Conservation (phyloP, 108 stramenopile genomes). For the Nannochloropsis gaditana region DNA sequence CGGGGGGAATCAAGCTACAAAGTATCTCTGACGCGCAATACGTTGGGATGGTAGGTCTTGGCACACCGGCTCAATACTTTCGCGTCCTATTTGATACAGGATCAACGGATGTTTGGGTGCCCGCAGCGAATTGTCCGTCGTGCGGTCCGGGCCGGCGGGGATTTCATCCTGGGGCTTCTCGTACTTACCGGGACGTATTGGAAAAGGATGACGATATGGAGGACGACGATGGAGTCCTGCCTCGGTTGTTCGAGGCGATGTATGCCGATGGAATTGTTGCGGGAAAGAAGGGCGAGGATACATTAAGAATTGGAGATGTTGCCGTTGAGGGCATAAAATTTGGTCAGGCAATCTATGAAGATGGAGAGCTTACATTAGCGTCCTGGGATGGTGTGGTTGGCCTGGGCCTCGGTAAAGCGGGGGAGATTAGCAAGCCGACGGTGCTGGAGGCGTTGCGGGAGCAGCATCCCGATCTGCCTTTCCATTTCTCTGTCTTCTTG, state of each 20-base stretch:
- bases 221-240: not conserved
- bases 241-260: not conserved
- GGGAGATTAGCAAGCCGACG: conserved; percentile 41
- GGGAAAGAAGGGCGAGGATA: not conserved
- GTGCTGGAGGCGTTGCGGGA: conserved; percentile 37
- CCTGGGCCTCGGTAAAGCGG: conserved; percentile 36
- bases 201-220: not conserved
- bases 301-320: not conserved
- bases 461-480: conserved; percentile 45
- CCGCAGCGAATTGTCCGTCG: not conserved
- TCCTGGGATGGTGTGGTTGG: conserved; percentile 43
- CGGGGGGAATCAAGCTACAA: not conserved
- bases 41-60: not conserved
- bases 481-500: conserved; percentile 45
- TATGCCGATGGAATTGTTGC: not conserved
- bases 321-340: not conserved
- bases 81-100: not conserved
- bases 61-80: not conserved
- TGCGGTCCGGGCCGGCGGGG: not conserved
- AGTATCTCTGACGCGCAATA: not conserved
- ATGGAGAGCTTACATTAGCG: not conserved
- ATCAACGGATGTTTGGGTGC: not conserved
- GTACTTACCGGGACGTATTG: not conserved
- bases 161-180: not conserved
- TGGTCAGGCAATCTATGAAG: not conserved